Conservation (phyloP, 371 early-diverging fungal genomes). For the Circinella minor region DNA sequence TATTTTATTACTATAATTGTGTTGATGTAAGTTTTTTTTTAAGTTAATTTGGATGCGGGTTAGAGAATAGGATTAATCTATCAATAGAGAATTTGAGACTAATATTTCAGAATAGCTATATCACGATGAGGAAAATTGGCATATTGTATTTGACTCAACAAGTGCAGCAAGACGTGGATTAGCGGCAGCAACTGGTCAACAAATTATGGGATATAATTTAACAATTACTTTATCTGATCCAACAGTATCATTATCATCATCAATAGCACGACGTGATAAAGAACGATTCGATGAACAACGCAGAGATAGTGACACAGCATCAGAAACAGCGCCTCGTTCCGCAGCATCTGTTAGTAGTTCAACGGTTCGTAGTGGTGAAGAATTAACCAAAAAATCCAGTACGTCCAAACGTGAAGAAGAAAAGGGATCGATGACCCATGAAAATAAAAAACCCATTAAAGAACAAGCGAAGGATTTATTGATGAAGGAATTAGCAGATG, state of each 20-base stretch:
- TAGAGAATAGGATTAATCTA: too few species aligned
- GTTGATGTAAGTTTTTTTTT: constrained; percentile 33
- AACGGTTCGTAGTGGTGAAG: not conserved
- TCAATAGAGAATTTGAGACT: too few species aligned
- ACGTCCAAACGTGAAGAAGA: not conserved
- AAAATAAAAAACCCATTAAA: not conserved
- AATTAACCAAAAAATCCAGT: not conserved
- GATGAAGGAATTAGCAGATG: constrained; percentile 55
- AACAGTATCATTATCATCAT: not conserved
- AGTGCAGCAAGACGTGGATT: constrained; percentile 56
- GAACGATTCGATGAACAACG: not conserved
- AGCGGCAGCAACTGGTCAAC: constrained; percentile 46
- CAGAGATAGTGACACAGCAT: not conserved
- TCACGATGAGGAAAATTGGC: constrained; percentile 64
- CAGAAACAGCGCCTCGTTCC: not conserved
- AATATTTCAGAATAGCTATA: constrained; percentile 13
- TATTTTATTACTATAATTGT: constrained; percentile 42
- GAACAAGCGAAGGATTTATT: constrained; percentile 47
- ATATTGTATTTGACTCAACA: constrained; percentile 58
- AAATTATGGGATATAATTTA: constrained; percentile 50
- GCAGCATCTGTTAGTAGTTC: not conserved
- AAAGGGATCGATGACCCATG: not conserved
- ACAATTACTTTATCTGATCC: constrained; percentile 43
- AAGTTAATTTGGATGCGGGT: too few species aligned
- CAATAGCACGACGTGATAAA: not conserved